phyloP scores from a whole-genome alignment of 1,139 yeast genomes.

The Hansenula anomala region DNA sequence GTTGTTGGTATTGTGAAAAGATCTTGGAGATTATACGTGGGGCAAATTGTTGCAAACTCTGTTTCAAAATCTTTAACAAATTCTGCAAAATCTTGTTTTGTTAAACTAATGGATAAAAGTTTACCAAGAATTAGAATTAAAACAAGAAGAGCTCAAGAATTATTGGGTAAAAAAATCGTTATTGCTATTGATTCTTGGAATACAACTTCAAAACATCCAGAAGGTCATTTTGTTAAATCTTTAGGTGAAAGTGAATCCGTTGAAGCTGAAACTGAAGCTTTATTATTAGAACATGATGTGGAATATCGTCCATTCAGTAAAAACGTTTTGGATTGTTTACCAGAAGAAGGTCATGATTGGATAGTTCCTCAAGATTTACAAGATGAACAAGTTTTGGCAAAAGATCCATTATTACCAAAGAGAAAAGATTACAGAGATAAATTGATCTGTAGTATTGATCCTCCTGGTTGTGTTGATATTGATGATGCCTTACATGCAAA shows the following conservation, averaged over 20 bases:
- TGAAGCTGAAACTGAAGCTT: conserved; percentile 95
- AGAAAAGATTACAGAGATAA: conserved; percentile 86
- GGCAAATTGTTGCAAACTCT: conserved; percentile 83
- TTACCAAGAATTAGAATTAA: conserved; percentile 84
- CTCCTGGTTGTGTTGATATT: conserved; percentile 97
- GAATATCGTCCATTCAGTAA: conserved; percentile 95
- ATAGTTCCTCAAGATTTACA: conserved; percentile 62
- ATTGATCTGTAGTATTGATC: conserved; percentile 93
- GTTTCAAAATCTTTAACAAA: conserved; percentile 45
- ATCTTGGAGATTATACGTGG: conserved; percentile 96
- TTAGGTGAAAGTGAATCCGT: conserved; percentile 89
- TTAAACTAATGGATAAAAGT: conserved; percentile 81
- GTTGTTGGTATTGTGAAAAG: conserved; percentile 87
- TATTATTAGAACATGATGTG: conserved; percentile 90
- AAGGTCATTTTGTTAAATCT: conserved; percentile 89
- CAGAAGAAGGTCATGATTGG: conserved; percentile 92
- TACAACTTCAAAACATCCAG: conserved; percentile 74
- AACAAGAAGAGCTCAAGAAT: conserved; percentile 79
- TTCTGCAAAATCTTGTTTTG: conserved; percentile 76
- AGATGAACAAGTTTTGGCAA: conserved; percentile 38
- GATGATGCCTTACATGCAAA: conserved; percentile 97
- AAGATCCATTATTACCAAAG: conserved; percentile 54
- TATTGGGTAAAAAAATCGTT: conserved; percentile 84
- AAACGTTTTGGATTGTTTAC: conserved; percentile 87
- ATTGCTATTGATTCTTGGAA: conserved; percentile 95